These are phyloP conservation scores for Phytophthora citrophthora DNA, from an alignment of 352 stramenopile species.

Conservation along the genomic window DNA sequence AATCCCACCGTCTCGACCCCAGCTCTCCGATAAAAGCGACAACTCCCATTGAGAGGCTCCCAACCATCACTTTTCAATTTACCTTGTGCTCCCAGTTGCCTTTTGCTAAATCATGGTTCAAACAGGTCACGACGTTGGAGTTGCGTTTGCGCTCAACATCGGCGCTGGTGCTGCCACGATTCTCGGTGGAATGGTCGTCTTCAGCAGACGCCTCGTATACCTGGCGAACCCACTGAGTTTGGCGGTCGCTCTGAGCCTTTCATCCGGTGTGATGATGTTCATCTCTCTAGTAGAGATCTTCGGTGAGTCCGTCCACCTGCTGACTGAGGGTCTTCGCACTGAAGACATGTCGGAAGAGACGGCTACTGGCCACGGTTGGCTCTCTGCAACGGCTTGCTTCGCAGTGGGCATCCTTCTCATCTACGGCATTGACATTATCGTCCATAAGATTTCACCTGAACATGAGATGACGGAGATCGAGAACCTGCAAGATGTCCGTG, in stretches of 20 bases:
- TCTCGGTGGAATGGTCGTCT: constrained; percentile 60
- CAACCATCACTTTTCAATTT: background rate
- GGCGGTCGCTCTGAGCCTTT: constrained; percentile 82
- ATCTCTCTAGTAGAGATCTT: constrained; percentile 65
- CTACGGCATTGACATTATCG: constrained; percentile 51
- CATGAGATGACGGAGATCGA: constrained; percentile 38
- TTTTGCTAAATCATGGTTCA: constrained; percentile 30
- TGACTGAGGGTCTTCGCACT: constrained; percentile 41
- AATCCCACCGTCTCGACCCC: too few species aligned
- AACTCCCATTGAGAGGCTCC: too few species aligned
- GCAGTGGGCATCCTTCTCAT: constrained; percentile 79
- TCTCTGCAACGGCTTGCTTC: constrained; percentile 86
- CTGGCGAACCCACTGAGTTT: constrained; percentile 53
- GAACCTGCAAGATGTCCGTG: constrained; percentile 36
- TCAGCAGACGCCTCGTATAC: constrained; percentile 48
- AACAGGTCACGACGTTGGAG: constrained; percentile 31
- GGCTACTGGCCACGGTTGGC: constrained; percentile 61
- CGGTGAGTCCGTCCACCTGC: constrained; percentile 40
- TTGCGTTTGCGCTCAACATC: constrained; percentile 24
- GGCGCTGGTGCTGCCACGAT: constrained; percentile 54
- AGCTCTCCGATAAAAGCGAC: background rate
- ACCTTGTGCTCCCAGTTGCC: background rate
- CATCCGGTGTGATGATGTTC: constrained; percentile 46
- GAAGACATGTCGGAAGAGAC: constrained; percentile 40
- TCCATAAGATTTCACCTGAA: constrained; percentile 45